These are phyloP conservation scores for Tetrahymena elliotti DNA, from an alignment of 73 alveolate species.

Conservation along the genomic window DNA sequence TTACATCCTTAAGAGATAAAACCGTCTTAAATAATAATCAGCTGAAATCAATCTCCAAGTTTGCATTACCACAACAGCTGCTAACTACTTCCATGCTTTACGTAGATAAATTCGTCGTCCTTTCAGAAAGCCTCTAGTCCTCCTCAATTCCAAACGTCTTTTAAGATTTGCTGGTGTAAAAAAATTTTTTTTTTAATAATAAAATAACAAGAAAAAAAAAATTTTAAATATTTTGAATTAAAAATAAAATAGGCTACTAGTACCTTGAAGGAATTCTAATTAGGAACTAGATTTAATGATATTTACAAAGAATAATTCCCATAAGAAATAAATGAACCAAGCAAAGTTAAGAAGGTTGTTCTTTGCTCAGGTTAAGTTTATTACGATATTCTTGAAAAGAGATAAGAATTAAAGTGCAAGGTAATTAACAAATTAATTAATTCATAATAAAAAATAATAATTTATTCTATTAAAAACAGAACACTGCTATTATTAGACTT, in stretches of 20 bases:
- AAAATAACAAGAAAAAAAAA: background rate
- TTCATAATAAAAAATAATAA: background rate
- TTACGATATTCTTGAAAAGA: slow-evolving; percentile 15
- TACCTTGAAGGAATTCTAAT: background rate
- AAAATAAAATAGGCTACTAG: background rate
- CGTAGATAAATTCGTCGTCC: slow-evolving; percentile 87
- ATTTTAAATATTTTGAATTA: background rate
- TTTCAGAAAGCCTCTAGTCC: slow-evolving; percentile 85
- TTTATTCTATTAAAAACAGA: background rate
- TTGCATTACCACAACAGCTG: slow-evolving; percentile 80
- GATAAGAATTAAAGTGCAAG: slow-evolving; percentile 18
- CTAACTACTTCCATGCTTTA: slow-evolving; percentile 86
- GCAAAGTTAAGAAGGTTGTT: slow-evolving; percentile 12
- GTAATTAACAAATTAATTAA: background rate
- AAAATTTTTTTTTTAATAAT: background rate
- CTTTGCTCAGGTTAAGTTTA: slow-evolving; percentile 28
- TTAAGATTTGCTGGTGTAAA: slow-evolving; percentile 54
- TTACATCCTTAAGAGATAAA: background rate
- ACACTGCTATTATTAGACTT: slow-evolving; percentile 23
- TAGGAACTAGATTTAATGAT: background rate
- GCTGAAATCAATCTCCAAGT: slow-evolving; percentile 52
- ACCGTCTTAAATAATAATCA: slow-evolving; percentile 2
- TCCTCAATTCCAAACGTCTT: slow-evolving; percentile 68
- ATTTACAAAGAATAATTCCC: slow-evolving; percentile 20
- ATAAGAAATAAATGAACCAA: background rate